Percentiles rank a stretch among this genome's conserved stretches.
phyloP scores from a whole-genome alignment of 2,329 filamentous ascomycete genomes.

The Mariannaea sp. region DNA sequence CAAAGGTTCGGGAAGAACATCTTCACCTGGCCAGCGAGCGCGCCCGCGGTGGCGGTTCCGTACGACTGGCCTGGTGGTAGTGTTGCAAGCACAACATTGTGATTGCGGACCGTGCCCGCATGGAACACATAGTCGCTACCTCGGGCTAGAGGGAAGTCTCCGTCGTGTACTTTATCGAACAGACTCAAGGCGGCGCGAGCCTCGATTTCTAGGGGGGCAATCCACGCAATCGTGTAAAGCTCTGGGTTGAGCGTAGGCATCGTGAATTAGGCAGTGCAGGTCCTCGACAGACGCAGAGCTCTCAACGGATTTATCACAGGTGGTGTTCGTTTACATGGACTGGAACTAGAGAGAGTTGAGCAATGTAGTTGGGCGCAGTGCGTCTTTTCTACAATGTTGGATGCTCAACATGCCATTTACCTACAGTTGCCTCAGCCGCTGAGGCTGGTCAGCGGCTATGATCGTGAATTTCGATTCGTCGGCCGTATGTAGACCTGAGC shows the following conservation, averaged over 20 bases:
- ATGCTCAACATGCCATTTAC: too few relatives aligned
- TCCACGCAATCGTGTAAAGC: conserved; percentile 34
- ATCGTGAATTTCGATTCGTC: too few relatives aligned
- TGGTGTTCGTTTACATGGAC: neutral
- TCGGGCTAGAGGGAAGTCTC: conserved; percentile 37
- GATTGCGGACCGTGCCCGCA: conserved; percentile 42
- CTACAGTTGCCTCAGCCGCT: too few relatives aligned
- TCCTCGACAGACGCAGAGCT: neutral
- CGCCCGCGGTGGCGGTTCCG: conserved; percentile 41
- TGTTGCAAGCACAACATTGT: conserved; percentile 46
- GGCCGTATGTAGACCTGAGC: too few relatives aligned
- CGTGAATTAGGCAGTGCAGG: too few relatives aligned
- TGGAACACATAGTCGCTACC: conserved; percentile 44
- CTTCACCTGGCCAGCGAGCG: conserved; percentile 43
- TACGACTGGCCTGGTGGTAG: conserved; percentile 43
- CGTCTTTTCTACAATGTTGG: too few relatives aligned
- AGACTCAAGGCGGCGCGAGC: conserved; percentile 39
- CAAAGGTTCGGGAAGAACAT: conserved; percentile 44
- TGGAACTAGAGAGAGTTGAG: neutral
- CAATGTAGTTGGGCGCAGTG: too few relatives aligned
- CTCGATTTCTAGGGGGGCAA: conserved; percentile 45
- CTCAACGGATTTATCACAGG: neutral
- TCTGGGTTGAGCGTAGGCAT: neutral
- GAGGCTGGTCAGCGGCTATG: too few relatives aligned
- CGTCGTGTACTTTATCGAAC: conserved; percentile 38